phyloP scores from a whole-genome alignment of 768 basidiomycete genomes.

The Auricularia heimuer region DNA sequence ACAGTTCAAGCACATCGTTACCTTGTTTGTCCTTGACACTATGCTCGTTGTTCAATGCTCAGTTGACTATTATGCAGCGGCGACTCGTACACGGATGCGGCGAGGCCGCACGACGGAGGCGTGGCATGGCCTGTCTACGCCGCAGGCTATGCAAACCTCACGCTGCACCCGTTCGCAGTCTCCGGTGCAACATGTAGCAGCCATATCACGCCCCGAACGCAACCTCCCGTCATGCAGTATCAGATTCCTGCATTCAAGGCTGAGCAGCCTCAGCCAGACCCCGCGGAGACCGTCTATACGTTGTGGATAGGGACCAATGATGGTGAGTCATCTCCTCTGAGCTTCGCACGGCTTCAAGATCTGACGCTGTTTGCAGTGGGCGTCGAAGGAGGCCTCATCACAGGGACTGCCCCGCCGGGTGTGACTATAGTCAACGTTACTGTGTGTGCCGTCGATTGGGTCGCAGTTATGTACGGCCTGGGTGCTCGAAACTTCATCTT shows the following conservation, averaged over 20 bases:
- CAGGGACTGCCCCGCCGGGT: conserved; percentile 1
- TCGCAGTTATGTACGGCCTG: conserved; percentile 1
- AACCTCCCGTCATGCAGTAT: conserved; percentile 48
- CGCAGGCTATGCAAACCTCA: conserved; percentile 18
- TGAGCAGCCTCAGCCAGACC: conserved; percentile 21
- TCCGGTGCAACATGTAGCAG: conserved; percentile 61
- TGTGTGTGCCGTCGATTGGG: conserved; percentile 1
- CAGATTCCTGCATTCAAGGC: conserved; percentile 43
- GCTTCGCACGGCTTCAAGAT: not conserved
- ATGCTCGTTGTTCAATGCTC: not conserved
- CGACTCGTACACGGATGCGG: conserved; percentile 54
- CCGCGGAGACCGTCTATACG: conserved; percentile 47
- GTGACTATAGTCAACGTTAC: conserved; percentile 4
- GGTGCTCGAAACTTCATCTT: conserved; percentile 7
- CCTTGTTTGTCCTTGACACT: too few species aligned
- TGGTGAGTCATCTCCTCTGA: not conserved
- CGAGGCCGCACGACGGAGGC: conserved; percentile 22
- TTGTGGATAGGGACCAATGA: conserved; percentile 61
- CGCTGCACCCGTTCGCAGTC: conserved; percentile 34
- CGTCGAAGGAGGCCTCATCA: not conserved
- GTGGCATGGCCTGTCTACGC: not conserved
- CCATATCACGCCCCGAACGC: conserved; percentile 16
- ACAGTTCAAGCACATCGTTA: too few species aligned
- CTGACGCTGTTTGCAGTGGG: conserved; percentile 6
- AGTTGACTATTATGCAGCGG: conserved; percentile 20